Conservation (phyloP, 2,329 filamentous ascomycete genomes). For the Alternaria ethzedia region DNA sequence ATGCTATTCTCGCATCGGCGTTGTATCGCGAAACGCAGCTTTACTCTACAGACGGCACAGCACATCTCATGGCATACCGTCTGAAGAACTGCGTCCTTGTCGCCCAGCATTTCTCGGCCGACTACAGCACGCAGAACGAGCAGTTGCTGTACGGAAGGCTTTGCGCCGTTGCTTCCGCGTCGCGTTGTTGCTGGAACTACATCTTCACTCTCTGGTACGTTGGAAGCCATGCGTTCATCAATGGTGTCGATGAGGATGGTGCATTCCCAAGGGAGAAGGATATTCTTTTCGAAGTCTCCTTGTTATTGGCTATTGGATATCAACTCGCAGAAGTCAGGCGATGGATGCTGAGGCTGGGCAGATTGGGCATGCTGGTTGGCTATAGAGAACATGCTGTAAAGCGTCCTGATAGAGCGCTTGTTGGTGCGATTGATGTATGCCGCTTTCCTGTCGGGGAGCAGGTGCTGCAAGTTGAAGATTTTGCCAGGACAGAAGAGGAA, state of each 20-base stretch:
- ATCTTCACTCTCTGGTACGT: not conserved
- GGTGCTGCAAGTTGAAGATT: not conserved
- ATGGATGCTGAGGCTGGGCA: conserved; percentile 3
- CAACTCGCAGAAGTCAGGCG: not conserved
- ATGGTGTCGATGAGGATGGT: not conserved
- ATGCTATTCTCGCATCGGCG: not conserved
- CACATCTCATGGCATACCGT: not conserved
- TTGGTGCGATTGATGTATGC: not conserved
- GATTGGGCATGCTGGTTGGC: not conserved
- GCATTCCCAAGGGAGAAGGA: not conserved
- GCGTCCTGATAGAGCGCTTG: not conserved
- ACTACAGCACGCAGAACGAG: not conserved
- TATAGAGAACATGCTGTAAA: not conserved
- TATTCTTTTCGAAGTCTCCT: conserved; percentile 1
- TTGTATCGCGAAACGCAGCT: not conserved
- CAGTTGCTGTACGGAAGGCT: not conserved
- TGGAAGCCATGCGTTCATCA: not conserved
- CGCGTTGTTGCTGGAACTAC: not conserved
- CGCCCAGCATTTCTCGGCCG: not conserved
- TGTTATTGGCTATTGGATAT: conserved; percentile 10
- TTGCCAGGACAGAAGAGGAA: not conserved
- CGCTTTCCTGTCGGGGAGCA: not conserved
- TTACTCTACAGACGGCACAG: not conserved
- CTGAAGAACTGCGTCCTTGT: not conserved
- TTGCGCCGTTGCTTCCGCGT: not conserved